Base-by-base conservation (phyloP, 768 basidiomycete species). In the Kwoniella sp. region DNA sequence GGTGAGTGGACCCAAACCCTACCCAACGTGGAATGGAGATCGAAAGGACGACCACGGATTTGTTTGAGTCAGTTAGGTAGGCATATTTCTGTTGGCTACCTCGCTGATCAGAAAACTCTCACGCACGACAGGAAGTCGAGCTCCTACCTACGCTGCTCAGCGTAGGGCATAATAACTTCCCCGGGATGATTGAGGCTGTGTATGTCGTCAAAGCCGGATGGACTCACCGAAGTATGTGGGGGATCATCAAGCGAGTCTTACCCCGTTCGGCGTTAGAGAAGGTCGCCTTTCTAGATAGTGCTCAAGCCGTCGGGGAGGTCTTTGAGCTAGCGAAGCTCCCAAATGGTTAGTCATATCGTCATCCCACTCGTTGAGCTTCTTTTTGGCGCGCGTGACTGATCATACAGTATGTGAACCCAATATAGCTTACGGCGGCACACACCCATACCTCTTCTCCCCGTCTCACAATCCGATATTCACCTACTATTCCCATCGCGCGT, bases 181-280 rank as follows among this genome's bases (percentile, higher is more conserved):
- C 80, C 3, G 78, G 78, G 0, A 64, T 79, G 29, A 72, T 79
- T 61, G 69, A 73, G 20, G 55, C 68, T 7, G 74, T 77, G 29
- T 74, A 74, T 65, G 72, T 81, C 29, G 68, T 78, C 41, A 80
- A 80, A 62, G 71, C 76, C 13, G 74, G 76, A 0, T 81, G 80
- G 80, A 72, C 73, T 0, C 74, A 77, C 31, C 61, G 73, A 22
- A 70, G 70, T 17, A 68, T 80, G 58, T 81, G 80, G 80, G 65
- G 70, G 4, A 63, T 76, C 48, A 57, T 81, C 61, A 80, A 80
- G 58, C 72, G 75, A 13, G 65, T 80, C 17, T 55, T 81, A 13
- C 80, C 80, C 2, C 57, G 67, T 31, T 73, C 74, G 22, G 78
- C 79, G 2, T 65, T 80, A 22, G 79, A 78, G 3, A 79, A 76